Base-by-base conservation (phyloP, 257 asterid genomes). In the Perilla frutescens region DNA sequence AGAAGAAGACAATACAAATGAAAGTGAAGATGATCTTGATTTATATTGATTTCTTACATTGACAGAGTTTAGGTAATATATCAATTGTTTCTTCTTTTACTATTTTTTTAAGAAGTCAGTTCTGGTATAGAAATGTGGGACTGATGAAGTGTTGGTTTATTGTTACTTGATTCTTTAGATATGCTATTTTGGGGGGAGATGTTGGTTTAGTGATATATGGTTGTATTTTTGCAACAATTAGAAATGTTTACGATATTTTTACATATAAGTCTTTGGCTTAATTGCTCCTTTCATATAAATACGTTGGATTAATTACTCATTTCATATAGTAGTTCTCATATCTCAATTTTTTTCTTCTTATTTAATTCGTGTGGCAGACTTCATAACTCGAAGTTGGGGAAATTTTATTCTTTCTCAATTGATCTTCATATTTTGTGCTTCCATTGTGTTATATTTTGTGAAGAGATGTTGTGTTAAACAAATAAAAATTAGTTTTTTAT, bases 261-360 rank as follows among this genome's bases (percentile, higher is more conserved):
- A n/a, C n/a, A n/a, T n/a, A n/a, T n/a, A n/a, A n/a, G n/a, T 32
- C 32, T 31, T 11, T 6, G 6, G n/a, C n/a, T n/a, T n/a, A n/a
- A n/a, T n/a, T n/a, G n/a, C n/a, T n/a, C n/a, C n/a, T n/a, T n/a
- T n/a, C 2, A 26, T 62, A 5, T 37, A 49, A 7, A 41, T 41
- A 15, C 43, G 15, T n/a, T 44, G 60, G 75, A 54, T 68, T 61
- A 72, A 53, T 62, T 77, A 8, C 67, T 40, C 37, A 48, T 32
- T 55, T 68, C 31, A n/a, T 14, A 8, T 60, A 43, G 1, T 37
- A 8, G 29, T 58, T 68, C 68, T 61, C 68, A 5, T 37, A 44
- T 44, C 39, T 40, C 20, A 13, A n/a, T 11, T 36, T 11, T 36
- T 4, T 5, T 34, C 66, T 61, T 9, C 41, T 45, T 45, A 8